These are phyloP conservation scores for Physcomitrium patens DNA, from an alignment of 225 moss, liverwort and hornwort genomes.

Conservation along the genomic window DNA sequence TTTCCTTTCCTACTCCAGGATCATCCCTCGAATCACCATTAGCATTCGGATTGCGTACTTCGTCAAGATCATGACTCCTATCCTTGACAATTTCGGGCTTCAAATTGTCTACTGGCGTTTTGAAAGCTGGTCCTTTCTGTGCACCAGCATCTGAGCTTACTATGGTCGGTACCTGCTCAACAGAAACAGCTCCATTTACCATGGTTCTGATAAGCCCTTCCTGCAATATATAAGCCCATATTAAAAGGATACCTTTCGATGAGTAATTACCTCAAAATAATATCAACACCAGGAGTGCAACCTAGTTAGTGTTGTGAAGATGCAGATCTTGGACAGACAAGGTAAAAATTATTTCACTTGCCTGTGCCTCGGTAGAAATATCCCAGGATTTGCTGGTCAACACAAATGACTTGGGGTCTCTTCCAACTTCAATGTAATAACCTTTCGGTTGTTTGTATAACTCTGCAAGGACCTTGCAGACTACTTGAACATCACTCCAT, in stretches of 20 bases:
- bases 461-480: constrained; percentile 63
- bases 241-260: neutral
- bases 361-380: constrained; percentile 59
- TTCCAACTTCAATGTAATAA: constrained; percentile 67
- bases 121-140: constrained; percentile 31
- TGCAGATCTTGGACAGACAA: neutral
- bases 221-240: constrained; percentile 33
- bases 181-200: constrained; percentile 50
- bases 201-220: constrained; percentile 54
- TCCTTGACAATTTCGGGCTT: constrained; percentile 41
- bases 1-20: constrained; percentile 43
- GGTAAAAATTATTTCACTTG: constrained; percentile 1
- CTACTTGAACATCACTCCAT: constrained; percentile 65
- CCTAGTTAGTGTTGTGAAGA: neutral
- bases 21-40: constrained; percentile 65
- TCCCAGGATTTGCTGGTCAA: constrained; percentile 75
- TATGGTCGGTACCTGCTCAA: constrained; percentile 32
- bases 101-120: constrained; percentile 39
- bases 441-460: constrained; percentile 63
- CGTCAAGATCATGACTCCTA: constrained; percentile 48
- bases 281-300: neutral
- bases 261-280: too few species aligned
- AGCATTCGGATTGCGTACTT: constrained; percentile 46
- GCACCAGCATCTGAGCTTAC: constrained; percentile 38
- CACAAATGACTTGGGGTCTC: constrained; percentile 67